Base-by-base conservation (phyloP, 2,329 filamentous ascomycete genomes). In the Alternaria hordeiaustralica region DNA sequence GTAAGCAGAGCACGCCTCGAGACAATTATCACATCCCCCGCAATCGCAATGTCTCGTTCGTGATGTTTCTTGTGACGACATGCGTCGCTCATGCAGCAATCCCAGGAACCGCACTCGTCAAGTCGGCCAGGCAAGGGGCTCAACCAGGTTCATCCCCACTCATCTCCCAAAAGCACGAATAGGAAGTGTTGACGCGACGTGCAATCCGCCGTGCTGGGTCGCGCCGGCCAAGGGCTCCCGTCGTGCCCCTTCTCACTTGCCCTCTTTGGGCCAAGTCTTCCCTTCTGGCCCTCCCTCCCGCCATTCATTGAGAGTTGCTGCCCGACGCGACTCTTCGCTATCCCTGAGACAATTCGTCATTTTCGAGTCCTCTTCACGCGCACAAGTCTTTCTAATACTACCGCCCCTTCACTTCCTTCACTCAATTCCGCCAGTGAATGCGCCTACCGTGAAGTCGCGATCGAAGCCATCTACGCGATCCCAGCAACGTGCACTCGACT, bases 401-500 rank as follows among this genome's bases (percentile, higher is more conserved):
- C 36, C 41, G 26, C 18, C 20, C 30, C 18, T 44, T 41, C 45
- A 25, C 8, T 5, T 41, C 13, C 25, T 8, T 4, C 20, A 6
- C 15, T 6, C 33, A 9, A 33, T 45, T n/a, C 18, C 20, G 28
- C 33, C 45, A 26, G 55, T 58, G 45, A 50, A 44, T 47, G 46
- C 58, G 56, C 33, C 10, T 36, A 8, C 30, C 23, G 51, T 43
- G 13, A 25, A 60, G 49, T 36, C 25, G 28, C 15, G 21, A 26
- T 33, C 28, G 21, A 45, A 33, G 55, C 55, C 10, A 50, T 41
- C 25, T 26, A 50, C 30, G 45, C 51, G 45, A 53, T 67, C 68
- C 41, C 58, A 65, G 72, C 66, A 65, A 74, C 75, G 70, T 60
- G 67, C 65, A 73, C 66, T 73, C 56, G n/a, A 33, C 59, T 60